phyloP scores from a whole-genome alignment of 257 asterid genomes.

The Echites panduratus region DNA sequence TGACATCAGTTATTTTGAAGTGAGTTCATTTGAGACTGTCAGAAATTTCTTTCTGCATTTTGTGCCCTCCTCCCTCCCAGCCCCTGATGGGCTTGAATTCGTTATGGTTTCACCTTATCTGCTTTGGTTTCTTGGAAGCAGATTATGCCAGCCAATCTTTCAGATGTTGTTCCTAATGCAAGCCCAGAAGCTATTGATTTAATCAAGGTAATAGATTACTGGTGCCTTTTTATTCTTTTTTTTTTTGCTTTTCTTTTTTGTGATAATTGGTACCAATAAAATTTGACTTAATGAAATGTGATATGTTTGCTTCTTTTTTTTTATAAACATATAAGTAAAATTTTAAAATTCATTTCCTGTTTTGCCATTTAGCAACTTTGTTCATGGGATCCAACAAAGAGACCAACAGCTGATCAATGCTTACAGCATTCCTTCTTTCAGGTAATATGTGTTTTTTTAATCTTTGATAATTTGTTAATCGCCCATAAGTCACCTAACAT shows the following conservation, averaged over 20 bases:
- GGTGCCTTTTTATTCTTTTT: too few relatives aligned
- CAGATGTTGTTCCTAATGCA: slow-evolving; percentile 68
- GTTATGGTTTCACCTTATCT: slow-evolving; percentile 1
- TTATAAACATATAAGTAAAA: background rate
- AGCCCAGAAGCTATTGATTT: slow-evolving; percentile 83
- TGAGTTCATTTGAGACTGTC: slow-evolving; percentile 27
- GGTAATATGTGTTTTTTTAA: slow-evolving; percentile 34
- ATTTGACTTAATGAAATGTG: background rate
- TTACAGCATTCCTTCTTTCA: slow-evolving; percentile 87
- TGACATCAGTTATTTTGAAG: slow-evolving; percentile 54
- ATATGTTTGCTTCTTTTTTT: background rate
- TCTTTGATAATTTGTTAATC: background rate
- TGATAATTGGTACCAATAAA: background rate
- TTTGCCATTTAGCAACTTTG: slow-evolving; percentile 62
- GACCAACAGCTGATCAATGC: slow-evolving; percentile 95
- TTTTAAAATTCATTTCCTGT: slow-evolving; percentile 11
- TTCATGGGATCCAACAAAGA: slow-evolving; percentile 89
- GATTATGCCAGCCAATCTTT: slow-evolving; percentile 62
- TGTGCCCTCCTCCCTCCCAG: slow-evolving; percentile 6
- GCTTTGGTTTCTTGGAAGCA: slow-evolving; percentile 21
- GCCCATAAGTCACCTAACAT: slow-evolving; percentile 26
- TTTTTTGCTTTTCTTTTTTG: too few relatives aligned
- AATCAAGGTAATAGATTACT: slow-evolving; percentile 54
- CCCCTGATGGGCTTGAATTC: background rate
- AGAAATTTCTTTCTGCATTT: background rate